These are phyloP conservation scores for Papilionanthe hybrid DNA, from an alignment of 116 monocot species.

Conservation along the genomic window DNA sequence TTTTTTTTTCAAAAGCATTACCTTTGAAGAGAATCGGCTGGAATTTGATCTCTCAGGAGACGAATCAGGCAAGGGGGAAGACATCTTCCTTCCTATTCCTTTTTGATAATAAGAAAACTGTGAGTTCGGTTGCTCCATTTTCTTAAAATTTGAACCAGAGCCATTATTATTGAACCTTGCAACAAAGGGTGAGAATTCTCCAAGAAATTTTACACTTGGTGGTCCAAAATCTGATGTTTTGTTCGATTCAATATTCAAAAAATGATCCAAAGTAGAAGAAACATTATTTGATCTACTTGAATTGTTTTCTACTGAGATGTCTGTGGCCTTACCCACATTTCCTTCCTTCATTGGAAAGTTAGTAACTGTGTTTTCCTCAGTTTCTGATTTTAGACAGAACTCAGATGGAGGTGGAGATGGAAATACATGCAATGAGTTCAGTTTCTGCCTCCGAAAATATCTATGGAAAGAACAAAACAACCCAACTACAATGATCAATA, in stretches of 20 bases:
- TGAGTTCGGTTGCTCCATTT: background rate
- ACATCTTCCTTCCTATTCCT: background rate
- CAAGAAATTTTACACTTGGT: conserved; percentile 21
- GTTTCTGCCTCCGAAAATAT: background rate
- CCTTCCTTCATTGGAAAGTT: background rate
- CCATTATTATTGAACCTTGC: background rate
- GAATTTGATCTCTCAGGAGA: background rate
- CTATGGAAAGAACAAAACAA: conserved; percentile 7
- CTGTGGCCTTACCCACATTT: background rate
- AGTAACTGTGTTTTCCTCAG: background rate
- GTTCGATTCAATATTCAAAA: background rate
- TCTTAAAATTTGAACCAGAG: background rate
- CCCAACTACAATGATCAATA: background rate
- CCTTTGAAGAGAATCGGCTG: background rate
- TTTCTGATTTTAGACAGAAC: background rate
- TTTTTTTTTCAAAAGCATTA: background rate
- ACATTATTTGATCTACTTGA: background rate
- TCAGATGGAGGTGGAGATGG: background rate
- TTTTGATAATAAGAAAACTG: background rate
- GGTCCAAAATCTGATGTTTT: background rate
- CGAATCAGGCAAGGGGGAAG: background rate
- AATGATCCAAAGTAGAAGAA: background rate
- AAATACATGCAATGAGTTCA: background rate
- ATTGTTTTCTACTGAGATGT: background rate
- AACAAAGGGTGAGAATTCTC: conserved; percentile 14